phyloP scores from a whole-genome alignment of 805 yeast genomes.

The Cyberlindnera mississippiensis region DNA sequence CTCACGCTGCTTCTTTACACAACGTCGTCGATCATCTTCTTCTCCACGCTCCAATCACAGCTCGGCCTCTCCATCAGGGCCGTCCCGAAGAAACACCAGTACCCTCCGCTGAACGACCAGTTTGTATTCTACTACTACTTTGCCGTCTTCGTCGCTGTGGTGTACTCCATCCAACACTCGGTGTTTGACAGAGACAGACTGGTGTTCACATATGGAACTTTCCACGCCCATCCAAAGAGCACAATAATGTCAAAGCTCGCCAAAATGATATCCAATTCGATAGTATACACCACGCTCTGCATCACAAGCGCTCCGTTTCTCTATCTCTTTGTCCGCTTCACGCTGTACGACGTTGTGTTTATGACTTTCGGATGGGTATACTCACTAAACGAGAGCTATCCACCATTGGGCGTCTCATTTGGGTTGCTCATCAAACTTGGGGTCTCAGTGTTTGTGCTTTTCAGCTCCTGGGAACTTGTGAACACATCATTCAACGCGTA shows the following conservation, averaged over 20 bases:
- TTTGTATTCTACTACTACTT: slow-evolving; percentile 49
- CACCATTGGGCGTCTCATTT: slow-evolving; percentile 35
- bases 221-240: slow-evolving; percentile 36
- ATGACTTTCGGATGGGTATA: slow-evolving; percentile 29
- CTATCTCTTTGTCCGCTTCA: slow-evolving; percentile 38
- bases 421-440: slow-evolving; percentile 30
- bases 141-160: slow-evolving; percentile 35
- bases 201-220: slow-evolving; percentile 37
- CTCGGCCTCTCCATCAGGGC: slow-evolving; percentile 24
- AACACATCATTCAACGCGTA: slow-evolving; percentile 61
- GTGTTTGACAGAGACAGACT: slow-evolving; percentile 54
- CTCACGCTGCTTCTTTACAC: slow-evolving; percentile 20
- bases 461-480: slow-evolving; percentile 48
- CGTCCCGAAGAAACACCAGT: slow-evolving; percentile 36
- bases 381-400: slow-evolving; percentile 39
- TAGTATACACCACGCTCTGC: slow-evolving; percentile 31
- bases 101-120: slow-evolving; percentile 39
- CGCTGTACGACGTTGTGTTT: slow-evolving; percentile 38
- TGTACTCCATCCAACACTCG: slow-evolving; percentile 49
- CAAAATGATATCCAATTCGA: slow-evolving; percentile 36
- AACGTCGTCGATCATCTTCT: slow-evolving; percentile 26
- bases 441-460: slow-evolving; percentile 33
- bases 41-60: slow-evolving; percentile 21
- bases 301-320: slow-evolving; percentile 35
- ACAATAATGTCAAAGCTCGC: slow-evolving; percentile 28